Conservation (phyloP, 2,329 filamentous ascomycete genomes). For the Escovopsis sp. region DNA sequence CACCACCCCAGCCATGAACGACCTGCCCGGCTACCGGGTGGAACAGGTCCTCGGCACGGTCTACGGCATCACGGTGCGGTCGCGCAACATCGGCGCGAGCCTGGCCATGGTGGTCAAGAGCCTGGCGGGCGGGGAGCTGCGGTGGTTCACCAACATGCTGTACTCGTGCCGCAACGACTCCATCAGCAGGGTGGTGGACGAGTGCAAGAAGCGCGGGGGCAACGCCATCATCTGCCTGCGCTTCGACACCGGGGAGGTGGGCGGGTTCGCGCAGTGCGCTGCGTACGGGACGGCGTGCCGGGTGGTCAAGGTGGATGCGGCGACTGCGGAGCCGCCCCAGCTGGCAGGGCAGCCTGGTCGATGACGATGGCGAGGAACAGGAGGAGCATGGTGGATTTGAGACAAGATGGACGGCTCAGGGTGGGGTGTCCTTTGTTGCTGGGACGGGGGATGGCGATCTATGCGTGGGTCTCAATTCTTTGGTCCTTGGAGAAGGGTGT, state of each 20-base stretch:
- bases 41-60: conserved; percentile 41
- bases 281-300: conserved; percentile 45
- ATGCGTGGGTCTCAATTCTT: too few relatives aligned
- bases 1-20: conserved; percentile 46
- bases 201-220: conserved; percentile 40
- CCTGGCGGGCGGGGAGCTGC: conserved; percentile 41
- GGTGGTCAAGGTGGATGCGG: conserved; percentile 37
- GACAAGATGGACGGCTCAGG: too few relatives aligned
- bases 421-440: too few relatives aligned
- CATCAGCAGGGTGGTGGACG: conserved; percentile 37
- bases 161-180: conserved; percentile 44
- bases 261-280: conserved; percentile 40
- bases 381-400: too few relatives aligned
- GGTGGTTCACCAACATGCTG: conserved; percentile 43
- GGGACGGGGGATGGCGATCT: too few relatives aligned
- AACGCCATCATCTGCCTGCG: conserved; percentile 44
- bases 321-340: conserved; percentile 12
- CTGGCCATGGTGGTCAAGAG: conserved; percentile 41
- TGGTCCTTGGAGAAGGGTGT: too few relatives aligned
- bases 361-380: neutral
- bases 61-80: conserved; percentile 40
- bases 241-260: conserved; percentile 41
- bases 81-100: conserved; percentile 41
- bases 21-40: conserved; percentile 44
- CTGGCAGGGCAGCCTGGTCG: conserved; percentile 4